Conservation (phyloP, 352 stramenopile genomes). For the Phytophthora meadii region DNA sequence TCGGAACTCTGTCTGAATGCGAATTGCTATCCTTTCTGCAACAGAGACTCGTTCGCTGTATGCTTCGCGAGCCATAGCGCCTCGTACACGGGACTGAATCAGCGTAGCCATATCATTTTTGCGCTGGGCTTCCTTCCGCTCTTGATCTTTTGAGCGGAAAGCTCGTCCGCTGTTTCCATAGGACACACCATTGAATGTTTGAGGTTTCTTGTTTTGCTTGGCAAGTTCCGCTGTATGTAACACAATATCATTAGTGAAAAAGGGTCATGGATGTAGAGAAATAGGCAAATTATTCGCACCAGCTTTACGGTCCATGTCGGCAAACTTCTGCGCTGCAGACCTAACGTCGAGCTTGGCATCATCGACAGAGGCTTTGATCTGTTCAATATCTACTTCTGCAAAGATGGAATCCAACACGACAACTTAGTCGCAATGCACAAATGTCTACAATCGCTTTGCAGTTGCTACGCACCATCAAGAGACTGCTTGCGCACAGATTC, state of each 20-base stretch:
- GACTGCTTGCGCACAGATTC: slow-evolving; percentile 44
- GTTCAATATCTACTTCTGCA: slow-evolving; percentile 57
- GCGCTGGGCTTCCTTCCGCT: slow-evolving; percentile 27
- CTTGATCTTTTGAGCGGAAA: slow-evolving; percentile 44
- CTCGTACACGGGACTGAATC: slow-evolving; percentile 53
- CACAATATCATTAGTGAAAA: slow-evolving; percentile 10
- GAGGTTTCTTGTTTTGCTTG: slow-evolving; percentile 47
- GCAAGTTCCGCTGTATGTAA: slow-evolving; percentile 36
- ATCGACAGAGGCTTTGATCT: slow-evolving; percentile 69
- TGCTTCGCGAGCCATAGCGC: slow-evolving; percentile 38
- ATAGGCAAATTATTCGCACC: slow-evolving; percentile 35
- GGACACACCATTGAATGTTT: slow-evolving; percentile 44
- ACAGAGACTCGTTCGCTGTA: slow-evolving; percentile 38
- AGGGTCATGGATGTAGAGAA: not conserved
- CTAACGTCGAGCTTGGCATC: slow-evolving; percentile 54
- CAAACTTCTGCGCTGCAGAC: slow-evolving; percentile 67
- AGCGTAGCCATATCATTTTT: slow-evolving; percentile 54
- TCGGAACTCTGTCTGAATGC: slow-evolving; percentile 46
- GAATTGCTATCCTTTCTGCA: slow-evolving; percentile 39
- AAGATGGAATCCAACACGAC: not conserved
- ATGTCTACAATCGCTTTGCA: not conserved
- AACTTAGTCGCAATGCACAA: not conserved
- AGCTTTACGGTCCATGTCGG: slow-evolving; percentile 69
- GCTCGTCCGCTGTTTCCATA: slow-evolving; percentile 25
- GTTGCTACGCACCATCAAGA: slow-evolving; percentile 34